These are phyloP conservation scores for Citrus trifoliata DNA, from an alignment of 345 rosid species.

Conservation along the genomic window DNA sequence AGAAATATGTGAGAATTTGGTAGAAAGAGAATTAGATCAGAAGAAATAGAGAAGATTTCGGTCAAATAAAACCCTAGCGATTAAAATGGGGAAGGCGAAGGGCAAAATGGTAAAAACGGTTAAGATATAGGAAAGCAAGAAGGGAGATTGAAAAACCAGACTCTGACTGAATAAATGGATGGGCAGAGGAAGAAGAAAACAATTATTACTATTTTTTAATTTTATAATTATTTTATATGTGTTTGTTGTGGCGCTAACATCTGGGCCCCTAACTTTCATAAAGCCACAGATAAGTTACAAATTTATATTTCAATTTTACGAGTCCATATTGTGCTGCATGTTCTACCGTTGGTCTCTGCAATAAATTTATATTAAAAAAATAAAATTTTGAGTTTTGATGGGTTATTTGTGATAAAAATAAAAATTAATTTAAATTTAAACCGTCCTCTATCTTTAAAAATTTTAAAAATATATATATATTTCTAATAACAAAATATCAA, in stretches of 20 bases:
- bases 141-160: slow-evolving; percentile 1
- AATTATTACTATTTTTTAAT: background rate
- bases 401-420: too few relatives aligned
- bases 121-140: background rate
- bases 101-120: slow-evolving; percentile 16
- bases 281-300: background rate
- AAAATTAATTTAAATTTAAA: too few relatives aligned
- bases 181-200: slow-evolving; percentile 14
- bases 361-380: too few relatives aligned
- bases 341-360: too few relatives aligned
- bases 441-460: too few relatives aligned
- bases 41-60: slow-evolving; percentile 3
- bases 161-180: slow-evolving; percentile 12
- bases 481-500: too few relatives aligned
- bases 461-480: too few relatives aligned
- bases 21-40: slow-evolving; percentile 5
- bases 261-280: background rate
- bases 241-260: background rate
- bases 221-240: background rate
- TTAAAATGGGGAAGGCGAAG: slow-evolving; percentile 17
- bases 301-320: background rate
- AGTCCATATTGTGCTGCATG: too few relatives aligned
- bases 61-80: slow-evolving; percentile 11
- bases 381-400: too few relatives aligned
- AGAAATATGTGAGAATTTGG: background rate